Base-by-base conservation (phyloP, 306 rosid genomes). In the Glycine tomentella region DNA sequence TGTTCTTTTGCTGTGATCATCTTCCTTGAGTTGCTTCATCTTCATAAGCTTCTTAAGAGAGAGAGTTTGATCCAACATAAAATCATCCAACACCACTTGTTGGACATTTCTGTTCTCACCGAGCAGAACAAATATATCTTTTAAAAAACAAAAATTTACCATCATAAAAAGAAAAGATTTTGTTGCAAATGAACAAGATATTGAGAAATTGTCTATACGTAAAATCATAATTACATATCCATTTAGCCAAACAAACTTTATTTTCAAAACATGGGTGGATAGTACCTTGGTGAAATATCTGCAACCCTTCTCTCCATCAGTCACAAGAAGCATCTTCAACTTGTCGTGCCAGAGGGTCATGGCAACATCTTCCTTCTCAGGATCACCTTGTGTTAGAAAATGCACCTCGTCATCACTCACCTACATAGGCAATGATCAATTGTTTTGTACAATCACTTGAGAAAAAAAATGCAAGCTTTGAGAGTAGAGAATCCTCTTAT, bases 331-430 rank as follows among this genome's bases (percentile, higher is more conserved):
- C 82, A 87, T 4, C 80, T 87, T 89, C 83, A 91, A 79, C 2
- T 80, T 91, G 81, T 89, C 92, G 74, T 89, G 90, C 92, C 89
- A 87, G 42, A 91, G 81, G 31, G 89, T 76, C 86, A 84, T 55
- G 50, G 80, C 80, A 75, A 72, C 91, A 0, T 89, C 92, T 68
- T 91, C 95, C 50, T 84, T 86, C 7, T 78, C 80, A 46, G 91
- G 11, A 75, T 89, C 90, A 38, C 84, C 84, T 84, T 89, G 81
- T 25, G 92, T 89, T 9, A 91, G 87, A 72, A 91, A 91, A 14
- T 84, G 14, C 42, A 91, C 95, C 79, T 91, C 95, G 8, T 91
- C 90, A 87, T 89, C 92, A 84, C 95, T 91, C 77, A 91, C 91
- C 92, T 91, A 64, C 13, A 68, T 5, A 36, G 14, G 50, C 49